Evolutionary conservation across 1,284 basidiomycete genomes (phyloP), one percentile per base, ranked within the genome.

Genomic region (Tetrapyrgos nigripes): DNA sequence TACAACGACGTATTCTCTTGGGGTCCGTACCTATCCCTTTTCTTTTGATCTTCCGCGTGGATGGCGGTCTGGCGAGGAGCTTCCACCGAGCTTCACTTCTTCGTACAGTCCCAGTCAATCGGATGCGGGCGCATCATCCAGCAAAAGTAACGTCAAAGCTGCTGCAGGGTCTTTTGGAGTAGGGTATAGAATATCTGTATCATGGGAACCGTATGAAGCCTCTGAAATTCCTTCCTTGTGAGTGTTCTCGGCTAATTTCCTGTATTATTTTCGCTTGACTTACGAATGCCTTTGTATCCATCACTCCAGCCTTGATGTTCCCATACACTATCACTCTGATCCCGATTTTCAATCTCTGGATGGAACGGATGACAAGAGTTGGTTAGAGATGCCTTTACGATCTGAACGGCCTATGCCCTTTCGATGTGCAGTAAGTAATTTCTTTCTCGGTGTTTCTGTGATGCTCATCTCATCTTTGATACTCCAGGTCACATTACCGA

Each of bases 381-480:
- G 88, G 88, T 64, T 89, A 21, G 88, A 90, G 69, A 83, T 88
- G 69, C 85, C 87, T 35, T 71, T 91, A 31, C 81, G 79, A 59
- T 76, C 83, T 3, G 86, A 89, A 64, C 80, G 88, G 35, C 78
- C 80, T 0, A 78, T 89, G 47, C 83, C 87, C 2, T 84, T 88
- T 67, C 81, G 79, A 44, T 88, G 86, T 70, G 87, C 85, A 27
- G 88, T 89, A 63, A 67, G 81, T 73, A 27, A 35, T 55, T 43
- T 51, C 28, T 19, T 53, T 58, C 56, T 9, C 31, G 52, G 55
- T 59, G 27, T 46, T 61, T 31, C 51, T 50, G 24, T 46, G 31
- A 43, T 50, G 40, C 53, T 26, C 14, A 48, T 24, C 19, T 44
- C 29, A n/a, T 70, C 48, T 55, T 59, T 52, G 49, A 54, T 44